These are phyloP conservation scores for Yarrowia sp. DNA, from an alignment of 805 yeast species.

Conservation along the genomic window DNA sequence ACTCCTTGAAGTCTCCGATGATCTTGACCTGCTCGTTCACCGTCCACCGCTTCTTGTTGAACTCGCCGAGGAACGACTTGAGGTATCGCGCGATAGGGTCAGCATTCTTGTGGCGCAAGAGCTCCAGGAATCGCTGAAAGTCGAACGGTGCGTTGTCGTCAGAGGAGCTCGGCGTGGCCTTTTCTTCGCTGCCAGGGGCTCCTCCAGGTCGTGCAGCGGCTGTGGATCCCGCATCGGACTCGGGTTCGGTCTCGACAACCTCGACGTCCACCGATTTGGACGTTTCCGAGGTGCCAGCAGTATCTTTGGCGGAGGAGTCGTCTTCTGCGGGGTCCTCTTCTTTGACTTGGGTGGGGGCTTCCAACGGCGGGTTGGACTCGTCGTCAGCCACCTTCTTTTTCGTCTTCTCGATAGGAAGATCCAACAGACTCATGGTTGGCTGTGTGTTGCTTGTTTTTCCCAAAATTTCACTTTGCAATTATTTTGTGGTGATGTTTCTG, in stretches of 20 bases:
- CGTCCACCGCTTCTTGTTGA: constrained; percentile 65
- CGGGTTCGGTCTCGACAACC: not conserved
- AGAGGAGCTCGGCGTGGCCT: not conserved
- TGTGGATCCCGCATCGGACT: not conserved
- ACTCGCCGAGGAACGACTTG: constrained; percentile 77
- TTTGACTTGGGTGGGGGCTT: not conserved
- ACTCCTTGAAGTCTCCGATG: constrained; percentile 69
- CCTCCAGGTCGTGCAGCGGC: not conserved
- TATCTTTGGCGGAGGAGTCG: not conserved
- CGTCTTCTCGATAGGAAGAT: constrained; percentile 24
- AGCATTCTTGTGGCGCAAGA: constrained; percentile 70
- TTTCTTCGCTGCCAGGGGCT: not conserved
- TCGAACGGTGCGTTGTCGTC: constrained; percentile 44
- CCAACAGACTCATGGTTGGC: constrained; percentile 24
- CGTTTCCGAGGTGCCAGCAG: not conserved
- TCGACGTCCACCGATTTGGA: not conserved
- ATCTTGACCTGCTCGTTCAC: constrained; percentile 76
- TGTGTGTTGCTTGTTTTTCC: not conserved
- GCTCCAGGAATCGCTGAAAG: constrained; percentile 74
- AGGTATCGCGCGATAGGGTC: constrained; percentile 87
- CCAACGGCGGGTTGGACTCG: not conserved
- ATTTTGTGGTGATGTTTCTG: constrained; percentile 12
- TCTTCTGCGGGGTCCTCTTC: not conserved
- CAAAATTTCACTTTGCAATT: not conserved
- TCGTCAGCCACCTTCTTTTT: constrained; percentile 1